Conservation (phyloP, 192 early-diverging fungal genomes). For the Linnemannia zychae region DNA sequence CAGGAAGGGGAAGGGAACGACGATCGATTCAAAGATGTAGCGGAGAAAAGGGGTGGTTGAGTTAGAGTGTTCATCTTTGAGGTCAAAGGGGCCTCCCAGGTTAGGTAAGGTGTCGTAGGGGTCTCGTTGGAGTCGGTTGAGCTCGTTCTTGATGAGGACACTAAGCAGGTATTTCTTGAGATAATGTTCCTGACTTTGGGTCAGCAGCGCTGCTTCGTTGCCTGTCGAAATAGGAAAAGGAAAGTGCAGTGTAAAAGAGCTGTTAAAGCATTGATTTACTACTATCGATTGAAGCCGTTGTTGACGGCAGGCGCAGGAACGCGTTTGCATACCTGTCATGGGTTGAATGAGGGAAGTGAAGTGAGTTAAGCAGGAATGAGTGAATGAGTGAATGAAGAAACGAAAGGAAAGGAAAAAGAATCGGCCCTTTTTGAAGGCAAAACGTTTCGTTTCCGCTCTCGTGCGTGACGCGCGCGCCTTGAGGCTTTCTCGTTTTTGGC, state of each 20-base stretch:
- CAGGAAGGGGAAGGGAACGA: slow-evolving; percentile 66
- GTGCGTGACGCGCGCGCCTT: neutral
- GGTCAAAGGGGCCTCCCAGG: slow-evolving; percentile 40
- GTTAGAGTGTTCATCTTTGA: slow-evolving; percentile 24
- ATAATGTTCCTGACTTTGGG: slow-evolving; percentile 63
- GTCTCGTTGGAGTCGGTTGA: slow-evolving; percentile 44
- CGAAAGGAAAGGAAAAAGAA: slow-evolving; percentile 6
- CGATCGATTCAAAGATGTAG: slow-evolving; percentile 59
- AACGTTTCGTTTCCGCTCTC: neutral
- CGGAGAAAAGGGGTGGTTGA: slow-evolving; percentile 60
- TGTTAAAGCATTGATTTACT: neutral
- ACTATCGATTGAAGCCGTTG: neutral
- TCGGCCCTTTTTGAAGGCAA: neutral
- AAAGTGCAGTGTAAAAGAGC: too few species aligned
- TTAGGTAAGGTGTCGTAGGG: slow-evolving; percentile 34
- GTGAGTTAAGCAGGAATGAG: neutral
- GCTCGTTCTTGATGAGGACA: slow-evolving; percentile 60
- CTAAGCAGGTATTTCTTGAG: slow-evolving; percentile 67
- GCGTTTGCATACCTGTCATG: slow-evolving; percentile 7
- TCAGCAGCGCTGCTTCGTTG: slow-evolving; percentile 19
- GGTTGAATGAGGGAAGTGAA: neutral
- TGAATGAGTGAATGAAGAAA: neutral
- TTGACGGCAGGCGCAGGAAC: neutral
- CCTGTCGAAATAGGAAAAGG: neutral
- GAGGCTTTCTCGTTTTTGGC: neutral